Conservation (phyloP, 257 asterid species). For the Penstemon barbatus region DNA sequence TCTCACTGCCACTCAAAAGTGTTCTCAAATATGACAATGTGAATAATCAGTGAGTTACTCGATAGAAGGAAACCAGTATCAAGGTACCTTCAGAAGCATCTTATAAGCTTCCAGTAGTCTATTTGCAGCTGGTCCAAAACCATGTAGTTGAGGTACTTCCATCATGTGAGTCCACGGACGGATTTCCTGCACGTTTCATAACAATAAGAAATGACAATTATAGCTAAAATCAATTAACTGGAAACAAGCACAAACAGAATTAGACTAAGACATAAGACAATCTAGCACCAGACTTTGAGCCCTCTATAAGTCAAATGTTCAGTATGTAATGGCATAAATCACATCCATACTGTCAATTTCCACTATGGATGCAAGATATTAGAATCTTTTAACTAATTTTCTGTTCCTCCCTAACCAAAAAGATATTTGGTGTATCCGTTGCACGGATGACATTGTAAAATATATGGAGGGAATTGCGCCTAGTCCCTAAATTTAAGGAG, state of each 20-base stretch:
- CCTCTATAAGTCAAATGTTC: background rate
- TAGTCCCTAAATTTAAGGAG: too few relatives aligned
- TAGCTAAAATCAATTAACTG: constrained; percentile 6
- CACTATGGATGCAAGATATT: too few relatives aligned
- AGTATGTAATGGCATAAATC: too few relatives aligned
- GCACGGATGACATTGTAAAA: too few relatives aligned
- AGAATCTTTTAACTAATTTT: too few relatives aligned
- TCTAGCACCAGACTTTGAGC: constrained; percentile 20
- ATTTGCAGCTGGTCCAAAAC: constrained; percentile 98
- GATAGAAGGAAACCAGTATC: constrained; percentile 10
- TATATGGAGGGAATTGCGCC: too few relatives aligned
- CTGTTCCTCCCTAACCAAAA: too few relatives aligned
- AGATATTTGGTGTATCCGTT: too few relatives aligned
- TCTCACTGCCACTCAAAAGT: background rate
- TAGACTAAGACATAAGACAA: background rate
- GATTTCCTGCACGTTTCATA: constrained; percentile 61
- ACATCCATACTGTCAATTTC: too few relatives aligned
- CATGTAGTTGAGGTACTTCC: constrained; percentile 99
- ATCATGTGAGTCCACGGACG: constrained; percentile 99
- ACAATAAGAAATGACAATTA: constrained; percentile 13
- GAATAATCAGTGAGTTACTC: constrained; percentile 20
- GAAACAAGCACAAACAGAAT: constrained; percentile 3
- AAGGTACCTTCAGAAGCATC: constrained; percentile 91
- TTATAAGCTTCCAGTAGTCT: constrained; percentile 93
- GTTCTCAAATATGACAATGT: background rate